These are phyloP conservation scores for Vanrija pseudolonga DNA, from an alignment of 1,284 basidiomycete species.

Conservation along the genomic window DNA sequence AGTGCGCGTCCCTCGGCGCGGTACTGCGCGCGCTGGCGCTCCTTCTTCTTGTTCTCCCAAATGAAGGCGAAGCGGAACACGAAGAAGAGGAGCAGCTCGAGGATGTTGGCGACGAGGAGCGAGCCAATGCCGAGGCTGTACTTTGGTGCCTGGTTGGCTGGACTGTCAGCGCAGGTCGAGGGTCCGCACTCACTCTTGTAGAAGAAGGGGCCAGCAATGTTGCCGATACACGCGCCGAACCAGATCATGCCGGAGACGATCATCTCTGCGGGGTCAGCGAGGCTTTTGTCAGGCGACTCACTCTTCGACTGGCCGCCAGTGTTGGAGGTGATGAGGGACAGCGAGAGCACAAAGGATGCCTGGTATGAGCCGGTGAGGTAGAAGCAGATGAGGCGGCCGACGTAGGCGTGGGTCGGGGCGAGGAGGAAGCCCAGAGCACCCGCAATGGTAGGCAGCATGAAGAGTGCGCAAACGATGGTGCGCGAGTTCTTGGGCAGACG, in stretches of 20 bases:
- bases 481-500: constrained; percentile 43
- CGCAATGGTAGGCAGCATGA: constrained; percentile 48
- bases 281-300: constrained; percentile 5
- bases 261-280: constrained; percentile 23
- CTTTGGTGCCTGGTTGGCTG: constrained; percentile 43
- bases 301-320: constrained; percentile 53
- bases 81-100: constrained; percentile 49
- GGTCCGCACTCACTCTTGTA: constrained; percentile 29
- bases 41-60: constrained; percentile 48
- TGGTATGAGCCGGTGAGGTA: constrained; percentile 52
- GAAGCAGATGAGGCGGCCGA: constrained; percentile 56
- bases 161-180: too few species aligned
- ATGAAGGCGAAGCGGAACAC: constrained; percentile 49
- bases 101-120: constrained; percentile 46
- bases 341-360: constrained; percentile 52
- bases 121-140: constrained; percentile 52
- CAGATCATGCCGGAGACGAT: constrained; percentile 44
- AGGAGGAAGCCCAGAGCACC: constrained; percentile 50
- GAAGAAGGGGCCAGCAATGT: constrained; percentile 52
- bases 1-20: neutral
- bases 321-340: constrained; percentile 54
- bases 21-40: constrained; percentile 30
- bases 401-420: constrained; percentile 44
- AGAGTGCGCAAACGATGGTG: constrained; percentile 38
- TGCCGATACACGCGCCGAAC: constrained; percentile 48